Evolutionary conservation across 306 rosid genomes (phyloP).

Genomic region (Delonix regia): DNA sequence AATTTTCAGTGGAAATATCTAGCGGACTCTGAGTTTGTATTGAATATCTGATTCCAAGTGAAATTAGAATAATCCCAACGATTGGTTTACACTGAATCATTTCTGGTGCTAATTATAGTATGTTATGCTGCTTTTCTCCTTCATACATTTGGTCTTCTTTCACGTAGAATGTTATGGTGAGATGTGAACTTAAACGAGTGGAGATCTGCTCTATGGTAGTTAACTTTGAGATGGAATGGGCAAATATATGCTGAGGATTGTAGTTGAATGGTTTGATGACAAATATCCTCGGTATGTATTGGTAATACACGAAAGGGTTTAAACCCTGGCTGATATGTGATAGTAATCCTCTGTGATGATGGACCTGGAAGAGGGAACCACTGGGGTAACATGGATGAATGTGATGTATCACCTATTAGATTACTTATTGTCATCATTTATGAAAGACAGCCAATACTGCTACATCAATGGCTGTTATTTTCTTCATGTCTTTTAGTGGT

Average conservation of each 20-base stretch:
- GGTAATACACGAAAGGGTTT: constrained; percentile 11
- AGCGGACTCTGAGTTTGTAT: not conserved
- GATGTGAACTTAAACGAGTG: not conserved
- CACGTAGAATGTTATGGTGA: not conserved
- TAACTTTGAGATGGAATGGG: not conserved
- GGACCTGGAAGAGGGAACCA: not conserved
- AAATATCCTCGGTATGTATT: not conserved
- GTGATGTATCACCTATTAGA: not conserved
- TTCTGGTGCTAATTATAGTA: not conserved
- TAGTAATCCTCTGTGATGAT: not conserved
- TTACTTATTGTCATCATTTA: not conserved
- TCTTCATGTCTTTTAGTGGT: not conserved
- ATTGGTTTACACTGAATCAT: not conserved
- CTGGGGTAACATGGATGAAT: not conserved
- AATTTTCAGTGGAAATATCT: not conserved
- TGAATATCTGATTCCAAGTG: too few species aligned
- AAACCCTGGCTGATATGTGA: not conserved
- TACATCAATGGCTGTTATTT: not conserved
- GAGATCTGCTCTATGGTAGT: constrained; percentile 2
- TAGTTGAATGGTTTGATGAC: constrained; percentile 5
- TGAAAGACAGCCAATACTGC: not conserved
- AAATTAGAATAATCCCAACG: not conserved
- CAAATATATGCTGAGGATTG: constrained; percentile 7
- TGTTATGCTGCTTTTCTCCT: not conserved
- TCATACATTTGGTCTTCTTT: not conserved